Evolutionary conservation across 345 rosid species (phyloP).

Genomic region (Euphorbia lathyris): DNA sequence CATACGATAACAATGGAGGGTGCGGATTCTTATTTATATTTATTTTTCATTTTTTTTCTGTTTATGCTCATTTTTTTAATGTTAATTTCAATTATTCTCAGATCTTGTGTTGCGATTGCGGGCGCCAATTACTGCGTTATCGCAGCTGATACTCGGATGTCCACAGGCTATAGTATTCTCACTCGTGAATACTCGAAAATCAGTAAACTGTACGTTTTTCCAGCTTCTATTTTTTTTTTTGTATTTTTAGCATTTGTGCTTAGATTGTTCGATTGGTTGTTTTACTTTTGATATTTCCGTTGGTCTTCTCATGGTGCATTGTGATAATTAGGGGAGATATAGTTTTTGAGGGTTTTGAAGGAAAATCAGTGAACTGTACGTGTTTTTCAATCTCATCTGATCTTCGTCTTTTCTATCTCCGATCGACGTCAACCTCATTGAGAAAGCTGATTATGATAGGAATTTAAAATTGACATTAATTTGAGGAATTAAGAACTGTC

Average conservation of each 20-base stretch:
- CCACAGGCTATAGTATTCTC: constrained; percentile 85
- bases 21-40: constrained; percentile 15
- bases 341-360: background rate
- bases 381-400: too few relatives aligned
- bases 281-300: background rate
- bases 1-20: constrained; percentile 99
- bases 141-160: constrained; percentile 98
- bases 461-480: too few relatives aligned
- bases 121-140: constrained; percentile 93
- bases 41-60: background rate
- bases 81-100: constrained; percentile 22
- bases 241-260: background rate
- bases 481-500: too few relatives aligned
- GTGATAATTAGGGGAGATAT: background rate
- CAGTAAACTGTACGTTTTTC: constrained; percentile 54
- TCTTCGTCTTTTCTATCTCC: too few relatives aligned
- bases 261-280: background rate
- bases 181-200: constrained; percentile 91
- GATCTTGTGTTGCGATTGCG: constrained; percentile 90
- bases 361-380: too few relatives aligned
- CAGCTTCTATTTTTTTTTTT: background rate
- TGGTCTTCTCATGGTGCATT: background rate
- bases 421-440: too few relatives aligned
- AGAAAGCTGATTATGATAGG: too few relatives aligned
- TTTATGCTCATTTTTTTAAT: background rate